Conservation (phyloP, 495 filamentous ascomycete genomes). For the Penicillium ucsense region DNA sequence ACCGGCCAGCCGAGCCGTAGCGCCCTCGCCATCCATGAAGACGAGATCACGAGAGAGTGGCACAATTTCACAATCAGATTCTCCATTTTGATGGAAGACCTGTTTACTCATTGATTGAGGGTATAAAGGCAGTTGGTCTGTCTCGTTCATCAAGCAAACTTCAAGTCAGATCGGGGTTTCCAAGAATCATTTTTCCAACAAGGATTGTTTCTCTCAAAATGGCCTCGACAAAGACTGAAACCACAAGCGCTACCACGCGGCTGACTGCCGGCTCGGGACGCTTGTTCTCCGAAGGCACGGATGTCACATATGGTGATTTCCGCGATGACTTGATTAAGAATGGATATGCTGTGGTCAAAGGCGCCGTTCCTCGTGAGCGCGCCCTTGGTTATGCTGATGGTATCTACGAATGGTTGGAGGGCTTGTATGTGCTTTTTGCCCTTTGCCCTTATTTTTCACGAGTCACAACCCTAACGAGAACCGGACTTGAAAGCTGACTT, state of each 20-base stretch:
- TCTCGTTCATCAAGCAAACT: no score
- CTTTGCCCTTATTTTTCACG: no score
- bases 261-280: slow-evolving; percentile 2
- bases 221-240: not conserved
- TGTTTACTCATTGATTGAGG: no score
- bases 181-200: no score
- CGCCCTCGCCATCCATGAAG: not conserved
- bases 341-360: slow-evolving; percentile 18
- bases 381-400: slow-evolving; percentile 3
- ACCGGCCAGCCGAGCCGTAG: not conserved
- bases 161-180: no score
- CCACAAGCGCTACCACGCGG: not conserved
- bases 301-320: slow-evolving; percentile 14
- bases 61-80: no score
- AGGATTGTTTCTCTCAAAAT: not conserved
- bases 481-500: no score
- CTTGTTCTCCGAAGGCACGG: slow-evolving; percentile 5
- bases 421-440: slow-evolving; percentile 1
- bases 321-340: slow-evolving; percentile 14
- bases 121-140: no score
- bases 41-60: no score
- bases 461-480: no score
- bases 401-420: slow-evolving; percentile 9
- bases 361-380: slow-evolving; percentile 13
- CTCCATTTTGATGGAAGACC: no score